Base-by-base conservation (phyloP, 176 grass and related monocot species). In the Oryza nivara region DNA sequence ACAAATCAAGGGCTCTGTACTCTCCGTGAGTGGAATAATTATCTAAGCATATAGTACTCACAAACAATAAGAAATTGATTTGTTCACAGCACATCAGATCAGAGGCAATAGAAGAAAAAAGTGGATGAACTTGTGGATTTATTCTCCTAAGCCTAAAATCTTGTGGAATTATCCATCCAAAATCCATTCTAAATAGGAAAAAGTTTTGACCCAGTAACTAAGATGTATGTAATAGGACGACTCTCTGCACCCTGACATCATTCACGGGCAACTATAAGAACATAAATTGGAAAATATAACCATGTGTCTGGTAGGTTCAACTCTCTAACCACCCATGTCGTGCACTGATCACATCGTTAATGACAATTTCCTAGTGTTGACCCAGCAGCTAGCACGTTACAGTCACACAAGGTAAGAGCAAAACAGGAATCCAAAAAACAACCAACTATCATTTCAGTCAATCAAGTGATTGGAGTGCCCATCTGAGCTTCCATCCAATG, bases 241-340 rank as follows among this genome's bases (percentile, higher is more conserved):
- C 74, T 72, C 74, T 72, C 71, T 75, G 75, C 69, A 85, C 25
- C 17, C 41, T 79, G 26, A 43, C 32, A 70, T 43, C 40, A 56
- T 73, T 11, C 40, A 67, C 17, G 32, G 1, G 15, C 26, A 83
- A 83, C 41, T 64, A 54, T 41, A 23, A 52, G 0, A 10, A 34
- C 28, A 10, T 65, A 73, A 73, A 69, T 3, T 3, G 3, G 84
- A 67, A 26, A 79, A 83, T 41, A 63, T 68, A 70, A 68, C 75
- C 80, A 65, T 65, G 63, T 83, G 80, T 12, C 7, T 68, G 83
- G 69, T 80, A 68, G 75, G 75, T 70, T 83, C 22, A 75, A 60
- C 30, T 35, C 14, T 40, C 44, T 35, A 77, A 34, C 73, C 16
- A 4, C 40, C 25, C 28, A 43, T 63, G 61, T 20, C 74, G 67